Conservation (phyloP, 495 filamentous ascomycete species). For the Penicillium mononematosum region DNA sequence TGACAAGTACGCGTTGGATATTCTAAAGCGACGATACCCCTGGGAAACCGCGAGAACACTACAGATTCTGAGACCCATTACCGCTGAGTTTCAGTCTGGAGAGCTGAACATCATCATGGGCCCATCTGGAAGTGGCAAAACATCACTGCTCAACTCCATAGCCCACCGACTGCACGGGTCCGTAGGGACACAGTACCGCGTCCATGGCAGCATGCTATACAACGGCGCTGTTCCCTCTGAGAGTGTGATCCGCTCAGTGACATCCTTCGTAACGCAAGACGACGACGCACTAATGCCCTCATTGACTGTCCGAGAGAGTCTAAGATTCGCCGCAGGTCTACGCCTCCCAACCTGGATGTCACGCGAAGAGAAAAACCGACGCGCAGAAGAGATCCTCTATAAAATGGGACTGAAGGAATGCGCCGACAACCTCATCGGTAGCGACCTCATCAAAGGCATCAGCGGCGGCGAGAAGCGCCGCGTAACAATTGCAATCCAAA, state of each 20-base stretch:
- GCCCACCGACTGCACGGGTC: constrained; percentile 60
- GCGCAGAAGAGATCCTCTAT: constrained; percentile 66
- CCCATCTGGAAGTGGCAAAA: constrained; percentile 73
- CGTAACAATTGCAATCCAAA: constrained; percentile 72
- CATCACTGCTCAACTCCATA: constrained; percentile 67
- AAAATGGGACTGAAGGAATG: constrained; percentile 78
- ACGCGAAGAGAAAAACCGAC: constrained; percentile 57
- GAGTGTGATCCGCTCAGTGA: constrained; percentile 63
- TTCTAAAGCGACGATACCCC: constrained; percentile 55
- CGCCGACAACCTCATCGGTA: constrained; percentile 70
- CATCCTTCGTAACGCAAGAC: constrained; percentile 74
- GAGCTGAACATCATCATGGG: constrained; percentile 75
- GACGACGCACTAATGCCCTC: constrained; percentile 71
- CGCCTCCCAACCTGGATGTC: constrained; percentile 68
- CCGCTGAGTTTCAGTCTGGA: constrained; percentile 59
- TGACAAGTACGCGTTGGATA: constrained; percentile 57
- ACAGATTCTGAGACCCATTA: constrained; percentile 63
- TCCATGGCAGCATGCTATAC: constrained; percentile 60
- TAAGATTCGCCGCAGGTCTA: constrained; percentile 65
- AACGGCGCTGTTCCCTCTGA: constrained; percentile 65
- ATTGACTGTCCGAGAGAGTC: constrained; percentile 71
- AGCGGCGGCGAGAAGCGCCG: constrained; percentile 74
- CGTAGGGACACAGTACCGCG: constrained; percentile 51
- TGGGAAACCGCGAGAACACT: constrained; percentile 47
- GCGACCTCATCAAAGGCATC: constrained; percentile 69